Evolutionary conservation across 768 basidiomycete species (phyloP), one percentile per base, ranked within the genome.

Genomic region (Collybia sordida): DNA sequence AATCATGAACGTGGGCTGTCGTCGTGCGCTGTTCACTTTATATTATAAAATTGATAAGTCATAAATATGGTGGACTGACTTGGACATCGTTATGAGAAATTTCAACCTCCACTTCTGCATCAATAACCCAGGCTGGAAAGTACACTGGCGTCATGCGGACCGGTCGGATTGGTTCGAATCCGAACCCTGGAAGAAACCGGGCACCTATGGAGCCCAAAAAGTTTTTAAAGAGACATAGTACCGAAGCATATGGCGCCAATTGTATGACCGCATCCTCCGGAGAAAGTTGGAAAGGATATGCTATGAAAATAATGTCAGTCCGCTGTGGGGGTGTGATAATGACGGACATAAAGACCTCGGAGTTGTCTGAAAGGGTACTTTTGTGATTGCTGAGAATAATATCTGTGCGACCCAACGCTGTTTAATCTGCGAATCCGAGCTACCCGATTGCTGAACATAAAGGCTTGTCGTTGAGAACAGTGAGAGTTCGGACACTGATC

Each of bases 51-150:
- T 42, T 24, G 51, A 53, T 48, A 40, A 36, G 35, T 42, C 22
- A 2, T 40, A 22, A 41, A 47, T 37, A 45, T 15, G 19, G 35
- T 9, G 8, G 27, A 46, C 19, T 21, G n/a, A 63, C 71, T 52
- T 70, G 64, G 23, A 55, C 51, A 18, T 46, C 62, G 25, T 61
- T 54, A 18, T 61, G 41, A 44, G 60, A 47, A 54, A 64, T 67
- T 55, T 67, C 67, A 8, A 65, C 74, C 55, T 77, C 66, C 15
- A 81, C 57, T 59, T 83, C 79, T 7, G 73, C 80, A 54, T 81
- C 79, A 24, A 86, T 64, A 24, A 82, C 68, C 85, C 85, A 88
- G 9, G 72, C 75, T 3, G 85, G 85, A 45, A 83, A 78, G 59
- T 86, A 88, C 2, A 82, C 64, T 6, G 83, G 75, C 40, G 72